Percentiles rank a stretch among this genome's conserved stretches.
Conservation (phyloP, 2,329 filamentous ascomycete genomes). For the Fusarium buxicola region DNA sequence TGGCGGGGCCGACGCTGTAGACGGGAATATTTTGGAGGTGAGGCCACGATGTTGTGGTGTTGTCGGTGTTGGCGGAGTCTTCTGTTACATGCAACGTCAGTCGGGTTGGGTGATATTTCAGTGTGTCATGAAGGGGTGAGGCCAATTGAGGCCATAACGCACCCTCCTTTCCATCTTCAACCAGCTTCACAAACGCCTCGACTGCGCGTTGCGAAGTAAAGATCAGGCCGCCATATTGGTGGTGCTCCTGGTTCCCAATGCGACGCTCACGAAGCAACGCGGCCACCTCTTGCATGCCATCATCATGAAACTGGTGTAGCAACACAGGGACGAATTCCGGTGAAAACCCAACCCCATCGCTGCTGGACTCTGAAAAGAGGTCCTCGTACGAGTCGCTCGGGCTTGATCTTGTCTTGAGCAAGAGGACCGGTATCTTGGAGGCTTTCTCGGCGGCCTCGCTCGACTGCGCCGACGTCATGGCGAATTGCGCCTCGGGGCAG, state of each 20-base stretch:
- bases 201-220: slow-evolving; percentile 89
- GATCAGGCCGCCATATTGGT: slow-evolving; percentile 78
- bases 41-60: slow-evolving; percentile 56
- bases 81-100: slow-evolving; percentile 17
- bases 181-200: slow-evolving; percentile 76
- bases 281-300: slow-evolving; percentile 66
- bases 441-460: slow-evolving; percentile 19
- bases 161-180: slow-evolving; percentile 63
- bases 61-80: slow-evolving; percentile 9
- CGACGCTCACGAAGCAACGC: slow-evolving; percentile 58
- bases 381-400: slow-evolving; percentile 80
- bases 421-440: slow-evolving; percentile 64
- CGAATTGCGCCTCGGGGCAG: slow-evolving; percentile 1
- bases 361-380: slow-evolving; percentile 63
- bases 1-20: slow-evolving; percentile 86
- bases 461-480: slow-evolving; percentile 25
- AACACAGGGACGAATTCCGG: slow-evolving; percentile 82
- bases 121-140: not conserved
- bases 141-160: slow-evolving; percentile 5
- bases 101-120: slow-evolving; percentile 3
- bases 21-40: slow-evolving; percentile 69
- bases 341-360: slow-evolving; percentile 60
- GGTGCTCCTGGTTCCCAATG: slow-evolving; percentile 54
- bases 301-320: slow-evolving; percentile 74
- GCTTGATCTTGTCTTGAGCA: slow-evolving; percentile 81